Evolutionary conservation across 495 filamentous ascomycete species (phyloP).

Genomic region (Hypoxylon cercidicola): DNA sequence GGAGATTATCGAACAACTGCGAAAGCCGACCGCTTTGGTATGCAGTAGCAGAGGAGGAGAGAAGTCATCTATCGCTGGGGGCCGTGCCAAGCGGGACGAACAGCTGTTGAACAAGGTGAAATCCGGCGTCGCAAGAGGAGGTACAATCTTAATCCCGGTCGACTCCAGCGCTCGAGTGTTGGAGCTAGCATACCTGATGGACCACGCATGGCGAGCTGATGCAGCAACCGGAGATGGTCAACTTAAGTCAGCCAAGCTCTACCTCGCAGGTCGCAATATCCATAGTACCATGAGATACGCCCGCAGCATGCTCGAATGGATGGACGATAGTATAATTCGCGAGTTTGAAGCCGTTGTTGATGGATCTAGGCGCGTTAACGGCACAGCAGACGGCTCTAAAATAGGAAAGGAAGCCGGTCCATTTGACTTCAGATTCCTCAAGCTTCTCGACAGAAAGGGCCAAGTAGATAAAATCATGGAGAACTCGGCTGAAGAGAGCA

Average conservation of each 20-base stretch:
- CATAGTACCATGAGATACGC: conserved; percentile 86
- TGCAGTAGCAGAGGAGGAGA: conserved; percentile 88
- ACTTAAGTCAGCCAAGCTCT: conserved; percentile 76
- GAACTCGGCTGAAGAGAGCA: conserved; percentile 48
- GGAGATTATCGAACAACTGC: conserved; percentile 91
- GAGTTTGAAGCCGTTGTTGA: conserved; percentile 86
- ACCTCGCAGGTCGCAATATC: conserved; percentile 82
- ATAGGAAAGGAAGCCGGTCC: conserved; percentile 68
- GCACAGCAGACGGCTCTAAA: conserved; percentile 49
- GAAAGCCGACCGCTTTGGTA: conserved; percentile 91
- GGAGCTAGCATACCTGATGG: conserved; percentile 91
- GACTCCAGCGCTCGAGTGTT: conserved; percentile 94
- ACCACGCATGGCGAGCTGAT: conserved; percentile 85
- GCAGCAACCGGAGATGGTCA: conserved; percentile 66
- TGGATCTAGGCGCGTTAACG: conserved; percentile 56
- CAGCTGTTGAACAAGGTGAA: conserved; percentile 84
- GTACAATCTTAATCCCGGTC: conserved; percentile 93
- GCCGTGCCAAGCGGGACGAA: conserved; percentile 83
- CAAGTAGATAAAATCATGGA: conserved; percentile 72
- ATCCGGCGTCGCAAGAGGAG: conserved; percentile 77
- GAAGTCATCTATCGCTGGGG: conserved; percentile 72
- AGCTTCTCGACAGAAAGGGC: conserved; percentile 78
- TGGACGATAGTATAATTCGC: conserved; percentile 91
- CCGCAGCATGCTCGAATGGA: conserved; percentile 98
- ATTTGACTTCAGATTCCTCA: conserved; percentile 89